Evolutionary conservation across 805 yeast genomes (phyloP).

Genomic region (Aciculoconidium aculeatum): DNA sequence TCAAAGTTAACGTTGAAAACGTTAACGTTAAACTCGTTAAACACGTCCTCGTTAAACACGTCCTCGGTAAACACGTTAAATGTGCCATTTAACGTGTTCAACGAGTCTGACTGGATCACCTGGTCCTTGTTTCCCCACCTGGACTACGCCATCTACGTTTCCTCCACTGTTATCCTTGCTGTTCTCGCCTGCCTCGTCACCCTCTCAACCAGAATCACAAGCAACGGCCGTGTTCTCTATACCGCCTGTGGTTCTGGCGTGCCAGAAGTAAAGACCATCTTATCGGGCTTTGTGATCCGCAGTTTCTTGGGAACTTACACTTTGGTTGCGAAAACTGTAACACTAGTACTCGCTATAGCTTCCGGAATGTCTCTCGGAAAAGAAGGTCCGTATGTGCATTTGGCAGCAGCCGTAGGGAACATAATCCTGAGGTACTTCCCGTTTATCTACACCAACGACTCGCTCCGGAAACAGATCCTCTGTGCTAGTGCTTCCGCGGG

Average conservation of each 20-base stretch:
- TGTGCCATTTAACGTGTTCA: conserved; percentile 20
- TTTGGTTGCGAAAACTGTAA: conserved; percentile 41
- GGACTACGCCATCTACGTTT: conserved; percentile 32
- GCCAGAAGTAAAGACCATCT: conserved; percentile 55
- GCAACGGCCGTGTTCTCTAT: conserved; percentile 25
- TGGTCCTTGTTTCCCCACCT: conserved; percentile 34
- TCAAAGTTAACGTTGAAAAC: no score
- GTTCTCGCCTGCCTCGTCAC: conserved; percentile 40
- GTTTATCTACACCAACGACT: conserved; percentile 41
- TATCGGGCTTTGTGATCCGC: conserved; percentile 54
- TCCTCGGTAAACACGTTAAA: no score
- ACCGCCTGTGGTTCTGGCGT: conserved; percentile 57
- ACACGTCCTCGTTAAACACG: conserved; percentile 7
- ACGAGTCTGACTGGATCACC: conserved; percentile 39
- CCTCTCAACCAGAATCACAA: conserved; percentile 37
- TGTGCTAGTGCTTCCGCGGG: conserved; percentile 57
- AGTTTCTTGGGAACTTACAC: conserved; percentile 48
- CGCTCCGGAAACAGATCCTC: conserved; percentile 45
- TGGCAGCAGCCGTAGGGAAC: conserved; percentile 55
- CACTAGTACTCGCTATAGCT: conserved; percentile 48
- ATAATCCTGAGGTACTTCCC: conserved; percentile 43
- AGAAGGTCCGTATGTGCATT: conserved; percentile 59
- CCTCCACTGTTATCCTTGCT: conserved; percentile 38
- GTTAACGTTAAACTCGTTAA: conserved; percentile 2
- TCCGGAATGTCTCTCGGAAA: conserved; percentile 55